Conservation (phyloP, 202 grass and related monocot species). For the Zoysia matrella region DNA sequence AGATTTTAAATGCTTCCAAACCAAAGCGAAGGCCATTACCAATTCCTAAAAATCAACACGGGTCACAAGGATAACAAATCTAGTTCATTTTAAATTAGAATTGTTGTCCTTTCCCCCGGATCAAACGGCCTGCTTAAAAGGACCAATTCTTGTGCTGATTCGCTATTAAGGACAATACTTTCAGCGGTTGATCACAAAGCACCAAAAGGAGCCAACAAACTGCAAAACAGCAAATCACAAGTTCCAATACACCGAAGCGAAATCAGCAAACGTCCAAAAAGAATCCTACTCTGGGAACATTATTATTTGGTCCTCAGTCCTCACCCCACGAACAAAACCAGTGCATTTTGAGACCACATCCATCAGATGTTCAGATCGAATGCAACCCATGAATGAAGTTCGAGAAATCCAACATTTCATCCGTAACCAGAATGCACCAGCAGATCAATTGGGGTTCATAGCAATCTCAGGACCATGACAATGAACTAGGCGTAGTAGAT, state of each 20-base stretch:
- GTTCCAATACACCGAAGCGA: conserved; percentile 49
- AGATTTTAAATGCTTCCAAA: conserved; percentile 10
- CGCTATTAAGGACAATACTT: background rate
- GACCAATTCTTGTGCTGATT: background rate
- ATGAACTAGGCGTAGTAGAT: background rate
- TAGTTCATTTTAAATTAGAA: too few relatives aligned
- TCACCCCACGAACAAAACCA: conserved; percentile 21
- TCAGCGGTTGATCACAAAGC: conserved; percentile 36
- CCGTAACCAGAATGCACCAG: too few relatives aligned
- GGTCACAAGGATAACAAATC: background rate
- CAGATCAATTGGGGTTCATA: too few relatives aligned
- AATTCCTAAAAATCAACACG: too few relatives aligned
- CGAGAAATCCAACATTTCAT: too few relatives aligned
- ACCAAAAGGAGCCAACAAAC: conserved; percentile 53
- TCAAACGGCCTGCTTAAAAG: background rate
- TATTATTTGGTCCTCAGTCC: background rate
- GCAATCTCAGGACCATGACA: background rate
- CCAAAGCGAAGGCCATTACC: background rate
- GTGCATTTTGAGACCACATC: background rate
- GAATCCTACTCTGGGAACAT: background rate
- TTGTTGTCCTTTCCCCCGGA: background rate
- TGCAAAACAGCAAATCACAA: conserved; percentile 49
- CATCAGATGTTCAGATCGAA: background rate
- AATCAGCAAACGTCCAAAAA: conserved; percentile 52
- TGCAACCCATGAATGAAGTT: too few relatives aligned